These are phyloP conservation scores for Neoarthrinium moseri DNA, from an alignment of 2,329 filamentous ascomycete species.

Conservation along the genomic window DNA sequence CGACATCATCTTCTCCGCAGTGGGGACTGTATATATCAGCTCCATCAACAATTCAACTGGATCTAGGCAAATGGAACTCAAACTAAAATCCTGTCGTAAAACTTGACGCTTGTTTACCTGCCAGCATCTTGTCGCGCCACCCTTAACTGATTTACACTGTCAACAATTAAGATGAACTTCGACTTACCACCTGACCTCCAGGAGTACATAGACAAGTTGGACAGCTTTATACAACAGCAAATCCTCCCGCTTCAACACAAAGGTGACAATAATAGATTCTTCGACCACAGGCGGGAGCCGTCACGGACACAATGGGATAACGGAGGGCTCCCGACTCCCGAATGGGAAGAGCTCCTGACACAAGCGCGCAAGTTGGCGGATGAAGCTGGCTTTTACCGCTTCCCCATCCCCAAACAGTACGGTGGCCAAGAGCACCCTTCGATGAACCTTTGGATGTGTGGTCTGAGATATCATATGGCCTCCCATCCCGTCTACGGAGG, in stretches of 20 bases:
- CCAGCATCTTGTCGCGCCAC: background rate
- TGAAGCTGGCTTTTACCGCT: constrained; percentile 59
- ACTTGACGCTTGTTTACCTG: no score
- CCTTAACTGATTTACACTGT: background rate
- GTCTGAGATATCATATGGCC: constrained; percentile 58
- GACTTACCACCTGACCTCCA: constrained; percentile 16
- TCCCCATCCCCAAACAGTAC: constrained; percentile 50
- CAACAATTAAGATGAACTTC: constrained; percentile 13
- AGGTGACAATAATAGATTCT: constrained; percentile 62
- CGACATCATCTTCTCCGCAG: constrained; percentile 1
- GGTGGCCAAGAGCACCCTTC: constrained; percentile 36
- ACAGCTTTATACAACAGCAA: constrained; percentile 55
- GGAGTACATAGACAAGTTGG: constrained; percentile 39
- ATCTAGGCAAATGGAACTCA: no score
- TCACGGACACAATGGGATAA: constrained; percentile 61
- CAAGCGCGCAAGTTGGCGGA: constrained; percentile 52
- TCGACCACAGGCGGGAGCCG: constrained; percentile 63
- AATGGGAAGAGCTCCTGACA: constrained; percentile 56
- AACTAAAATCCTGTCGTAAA: no score
- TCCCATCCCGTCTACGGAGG: constrained; percentile 42
- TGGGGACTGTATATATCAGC: background rate
- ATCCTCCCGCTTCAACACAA: constrained; percentile 54
- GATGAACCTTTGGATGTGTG: constrained; percentile 62
- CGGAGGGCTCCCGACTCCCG: constrained; percentile 52
- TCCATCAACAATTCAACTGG: no score